Percentiles rank a stretch among this genome's conserved stretches.
Conservation (phyloP, 2,329 filamentous ascomycete genomes). For the Hyphodiscus sp. region DNA sequence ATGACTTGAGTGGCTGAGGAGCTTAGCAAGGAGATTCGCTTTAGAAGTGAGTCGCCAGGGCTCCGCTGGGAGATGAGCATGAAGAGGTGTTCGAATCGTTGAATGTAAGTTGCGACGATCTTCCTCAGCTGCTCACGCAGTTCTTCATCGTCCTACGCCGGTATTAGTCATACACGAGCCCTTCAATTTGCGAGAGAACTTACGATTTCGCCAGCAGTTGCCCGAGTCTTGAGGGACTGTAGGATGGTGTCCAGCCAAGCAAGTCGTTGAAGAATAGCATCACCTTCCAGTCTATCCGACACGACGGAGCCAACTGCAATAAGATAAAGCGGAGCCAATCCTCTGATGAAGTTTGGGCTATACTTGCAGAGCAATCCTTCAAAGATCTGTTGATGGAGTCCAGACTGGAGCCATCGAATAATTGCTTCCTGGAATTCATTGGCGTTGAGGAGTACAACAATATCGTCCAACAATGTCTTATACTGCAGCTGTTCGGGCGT, state of each 20-base stretch:
- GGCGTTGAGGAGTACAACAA: slow-evolving; percentile 56
- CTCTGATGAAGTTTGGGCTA: slow-evolving; percentile 46
- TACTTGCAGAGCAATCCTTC: slow-evolving; percentile 46
- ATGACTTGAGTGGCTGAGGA: slow-evolving; percentile 26
- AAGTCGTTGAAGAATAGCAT: slow-evolving; percentile 48
- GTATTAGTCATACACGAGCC: neutral
- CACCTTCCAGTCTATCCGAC: slow-evolving; percentile 48
- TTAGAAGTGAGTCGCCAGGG: slow-evolving; percentile 42
- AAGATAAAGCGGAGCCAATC: slow-evolving; percentile 53
- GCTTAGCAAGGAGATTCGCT: slow-evolving; percentile 41
- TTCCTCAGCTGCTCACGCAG: slow-evolving; percentile 49
- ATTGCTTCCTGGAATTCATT: slow-evolving; percentile 57
- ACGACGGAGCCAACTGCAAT: slow-evolving; percentile 60
- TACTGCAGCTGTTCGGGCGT: slow-evolving; percentile 48
- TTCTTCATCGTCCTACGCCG: slow-evolving; percentile 41
- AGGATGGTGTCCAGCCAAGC: slow-evolving; percentile 56
- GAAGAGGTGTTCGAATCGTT: slow-evolving; percentile 46
- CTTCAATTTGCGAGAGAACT: slow-evolving; percentile 8
- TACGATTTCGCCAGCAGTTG: slow-evolving; percentile 29
- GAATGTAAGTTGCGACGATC: slow-evolving; percentile 48
- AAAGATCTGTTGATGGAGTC: slow-evolving; percentile 57
- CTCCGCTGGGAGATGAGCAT: slow-evolving; percentile 42
- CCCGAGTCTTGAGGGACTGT: slow-evolving; percentile 38
- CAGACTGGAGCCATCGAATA: slow-evolving; percentile 61
- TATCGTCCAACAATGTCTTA: slow-evolving; percentile 46